Conservation (phyloP, 2,329 filamentous ascomycete species). For the Calonectria henricotiae region DNA sequence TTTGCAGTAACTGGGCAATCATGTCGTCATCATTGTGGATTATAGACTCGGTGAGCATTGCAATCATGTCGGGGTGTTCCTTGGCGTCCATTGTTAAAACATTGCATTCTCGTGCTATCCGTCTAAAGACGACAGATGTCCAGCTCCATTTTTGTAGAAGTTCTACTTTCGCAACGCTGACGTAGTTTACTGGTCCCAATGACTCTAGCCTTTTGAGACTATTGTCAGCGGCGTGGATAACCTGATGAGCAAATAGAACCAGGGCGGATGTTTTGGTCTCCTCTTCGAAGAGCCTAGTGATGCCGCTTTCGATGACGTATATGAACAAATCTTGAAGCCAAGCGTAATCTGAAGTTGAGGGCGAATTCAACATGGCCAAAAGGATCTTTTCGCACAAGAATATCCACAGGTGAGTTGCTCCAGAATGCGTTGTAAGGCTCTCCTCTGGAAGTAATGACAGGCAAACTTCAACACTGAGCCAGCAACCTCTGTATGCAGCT, state of each 20-base stretch:
- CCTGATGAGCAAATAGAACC: background rate
- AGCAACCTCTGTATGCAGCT: background rate
- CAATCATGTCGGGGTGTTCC: background rate
- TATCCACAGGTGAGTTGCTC: background rate
- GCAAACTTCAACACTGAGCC: slow-evolving; percentile 11
- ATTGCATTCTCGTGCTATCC: background rate
- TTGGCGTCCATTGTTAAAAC: background rate
- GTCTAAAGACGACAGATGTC: background rate
- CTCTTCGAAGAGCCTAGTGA: background rate
- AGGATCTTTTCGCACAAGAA: background rate
- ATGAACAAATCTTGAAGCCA: slow-evolving; percentile 16
- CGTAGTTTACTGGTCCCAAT: background rate
- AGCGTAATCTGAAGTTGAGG: background rate
- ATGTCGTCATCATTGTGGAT: slow-evolving; percentile 8
- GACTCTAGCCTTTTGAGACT: background rate
- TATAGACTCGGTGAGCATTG: background rate
- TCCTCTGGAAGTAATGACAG: background rate
- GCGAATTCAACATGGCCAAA: background rate
- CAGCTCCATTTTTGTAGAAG: background rate
- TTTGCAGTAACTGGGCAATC: background rate
- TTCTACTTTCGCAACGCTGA: background rate
- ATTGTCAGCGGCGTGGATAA: background rate
- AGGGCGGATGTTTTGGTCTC: background rate
- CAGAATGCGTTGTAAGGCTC: background rate
- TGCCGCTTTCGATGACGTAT: slow-evolving; percentile 2